phyloP scores from a whole-genome alignment of 148 eudicot genomes.

The Camellia japonica region DNA sequence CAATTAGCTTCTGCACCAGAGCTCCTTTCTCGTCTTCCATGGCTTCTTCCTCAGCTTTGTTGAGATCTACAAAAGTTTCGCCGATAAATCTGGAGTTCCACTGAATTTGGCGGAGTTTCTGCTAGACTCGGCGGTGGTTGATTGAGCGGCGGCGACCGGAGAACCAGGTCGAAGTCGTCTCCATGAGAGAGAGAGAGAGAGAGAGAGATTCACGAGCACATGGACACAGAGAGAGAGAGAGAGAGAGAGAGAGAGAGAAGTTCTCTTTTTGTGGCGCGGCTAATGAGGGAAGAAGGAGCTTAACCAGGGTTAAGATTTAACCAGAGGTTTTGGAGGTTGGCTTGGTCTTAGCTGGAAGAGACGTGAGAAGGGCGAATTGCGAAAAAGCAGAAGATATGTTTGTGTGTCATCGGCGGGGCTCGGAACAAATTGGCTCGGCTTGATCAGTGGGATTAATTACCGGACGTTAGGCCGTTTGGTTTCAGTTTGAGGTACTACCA shows the following conservation, averaged over 20 bases:
- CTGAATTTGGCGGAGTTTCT: not conserved
- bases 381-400: no score
- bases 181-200: constrained; percentile 24
- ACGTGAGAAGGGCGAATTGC: no score
- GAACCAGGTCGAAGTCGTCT: constrained; percentile 26
- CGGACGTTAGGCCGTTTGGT: no score
- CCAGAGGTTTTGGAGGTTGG: not conserved
- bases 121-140: constrained; percentile 3
- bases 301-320: constrained; percentile 20
- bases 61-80: not conserved
- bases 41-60: not conserved
- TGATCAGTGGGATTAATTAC: no score
- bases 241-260: constrained; percentile 11
- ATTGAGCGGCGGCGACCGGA: constrained; percentile 18
- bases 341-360: not conserved
- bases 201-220: no score
- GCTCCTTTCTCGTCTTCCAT: constrained; percentile 59
- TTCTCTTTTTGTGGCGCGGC: constrained; percentile 11
- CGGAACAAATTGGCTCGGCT: no score
- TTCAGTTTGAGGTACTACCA: no score
- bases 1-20: constrained; percentile 46
- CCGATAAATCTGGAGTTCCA: not conserved
- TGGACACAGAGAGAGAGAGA: constrained; percentile 4
- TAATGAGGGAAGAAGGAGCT: not conserved
- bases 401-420: no score